Evolutionary conservation across 805 yeast genomes (phyloP).

Genomic region (Wickerhamomyces canadensis): DNA sequence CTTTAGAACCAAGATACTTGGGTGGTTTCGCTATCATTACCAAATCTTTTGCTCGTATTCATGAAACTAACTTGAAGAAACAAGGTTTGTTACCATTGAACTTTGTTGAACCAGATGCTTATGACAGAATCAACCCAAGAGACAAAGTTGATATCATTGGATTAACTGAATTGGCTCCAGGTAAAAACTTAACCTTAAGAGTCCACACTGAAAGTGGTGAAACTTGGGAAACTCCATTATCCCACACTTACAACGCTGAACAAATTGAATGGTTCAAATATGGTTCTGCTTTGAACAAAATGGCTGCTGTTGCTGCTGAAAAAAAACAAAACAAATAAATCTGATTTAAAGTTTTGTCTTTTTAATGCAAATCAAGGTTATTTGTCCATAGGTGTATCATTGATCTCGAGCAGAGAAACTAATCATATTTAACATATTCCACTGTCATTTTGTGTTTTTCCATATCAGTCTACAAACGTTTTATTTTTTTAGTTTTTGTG

Average conservation of each 20-base stretch:
- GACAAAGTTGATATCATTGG: constrained; percentile 89
- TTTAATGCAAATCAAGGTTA: no score
- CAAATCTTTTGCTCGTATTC: constrained; percentile 97
- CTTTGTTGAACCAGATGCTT: constrained; percentile 83
- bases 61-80: constrained; percentile 99
- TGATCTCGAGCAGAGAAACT: no score
- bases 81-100: constrained; percentile 98
- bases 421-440: no score
- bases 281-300: constrained; percentile 98
- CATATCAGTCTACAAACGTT: no score
- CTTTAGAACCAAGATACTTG: constrained; percentile 97
- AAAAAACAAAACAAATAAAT: no score
- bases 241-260: constrained; percentile 94
- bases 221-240: constrained; percentile 84
- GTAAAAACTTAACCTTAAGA: constrained; percentile 80
- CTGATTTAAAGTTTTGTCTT: no score
- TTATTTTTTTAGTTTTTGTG: no score
- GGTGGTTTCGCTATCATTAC: constrained; percentile 98
- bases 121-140: constrained; percentile 87
- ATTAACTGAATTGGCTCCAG: constrained; percentile 83
- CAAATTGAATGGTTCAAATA: constrained; percentile 99
- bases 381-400: no score
- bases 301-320: constrained; percentile 44
- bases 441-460: no score
- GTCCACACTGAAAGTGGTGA: constrained; percentile 65